phyloP scores from a whole-genome alignment of 495 filamentous ascomycete species.

The Cenococcum geophilum region DNA sequence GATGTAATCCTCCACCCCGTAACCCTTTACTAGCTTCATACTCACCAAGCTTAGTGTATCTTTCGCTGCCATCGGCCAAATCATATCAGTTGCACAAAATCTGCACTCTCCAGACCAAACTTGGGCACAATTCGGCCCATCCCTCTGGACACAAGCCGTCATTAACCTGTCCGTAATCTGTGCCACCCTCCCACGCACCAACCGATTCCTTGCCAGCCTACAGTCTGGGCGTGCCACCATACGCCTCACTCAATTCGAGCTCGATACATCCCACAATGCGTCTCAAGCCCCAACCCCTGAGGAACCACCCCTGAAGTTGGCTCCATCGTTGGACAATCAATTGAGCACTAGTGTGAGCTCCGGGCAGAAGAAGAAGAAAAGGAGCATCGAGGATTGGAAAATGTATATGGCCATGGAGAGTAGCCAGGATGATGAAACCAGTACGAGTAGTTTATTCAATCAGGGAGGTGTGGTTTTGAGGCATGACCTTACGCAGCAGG shows the following conservation, averaged over 20 bases:
- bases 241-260: slow-evolving; percentile 21
- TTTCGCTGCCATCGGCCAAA: background rate
- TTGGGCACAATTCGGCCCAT: background rate
- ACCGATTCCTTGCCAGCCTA: slow-evolving; percentile 17
- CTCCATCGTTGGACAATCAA: background rate
- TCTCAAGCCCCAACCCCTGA: background rate
- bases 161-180: slow-evolving; percentile 19
- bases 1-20: slow-evolving; percentile 4
- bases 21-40: background rate
- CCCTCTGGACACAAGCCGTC: slow-evolving; percentile 8
- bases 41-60: background rate
- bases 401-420: background rate
- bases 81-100: slow-evolving; percentile 5
- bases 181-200: slow-evolving; percentile 21
- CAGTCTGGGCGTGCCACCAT: slow-evolving; percentile 12
- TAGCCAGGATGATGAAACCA: background rate
- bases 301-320: background rate
- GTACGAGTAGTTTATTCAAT: slow-evolving; percentile 3
- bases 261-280: background rate
- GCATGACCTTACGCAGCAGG: background rate
- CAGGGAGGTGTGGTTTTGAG: background rate
- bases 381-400: background rate
- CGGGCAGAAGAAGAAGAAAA: background rate
- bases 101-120: background rate
- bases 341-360: background rate